A percentile compares a stretch with the other conserved stretches of the same genome.
Conservation (phyloP, 2,329 filamentous ascomycete genomes). For the Dactylellina parvicollis region DNA sequence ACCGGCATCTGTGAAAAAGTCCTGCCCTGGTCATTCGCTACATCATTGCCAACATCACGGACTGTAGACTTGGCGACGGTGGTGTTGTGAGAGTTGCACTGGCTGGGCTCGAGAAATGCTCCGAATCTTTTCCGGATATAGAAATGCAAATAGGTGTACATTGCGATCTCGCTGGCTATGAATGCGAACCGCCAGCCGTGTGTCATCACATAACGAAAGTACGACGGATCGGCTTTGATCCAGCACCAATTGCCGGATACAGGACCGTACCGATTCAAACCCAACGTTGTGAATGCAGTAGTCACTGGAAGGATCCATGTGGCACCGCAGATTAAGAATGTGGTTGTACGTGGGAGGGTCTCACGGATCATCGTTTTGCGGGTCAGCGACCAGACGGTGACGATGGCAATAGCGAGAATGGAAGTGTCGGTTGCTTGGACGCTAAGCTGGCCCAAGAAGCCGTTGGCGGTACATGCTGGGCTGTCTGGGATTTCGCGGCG, state of each 20-base stretch:
- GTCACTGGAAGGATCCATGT: slow-evolving; percentile 63
- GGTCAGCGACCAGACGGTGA: slow-evolving; percentile 63
- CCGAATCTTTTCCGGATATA: slow-evolving; percentile 54
- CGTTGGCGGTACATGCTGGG: slow-evolving; percentile 62
- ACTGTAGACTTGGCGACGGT: slow-evolving; percentile 18
- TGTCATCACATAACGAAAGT: slow-evolving; percentile 63
- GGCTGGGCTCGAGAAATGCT: slow-evolving; percentile 27
- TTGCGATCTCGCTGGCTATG: slow-evolving; percentile 62
- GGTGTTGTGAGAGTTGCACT: slow-evolving; percentile 26
- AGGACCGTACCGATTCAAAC: slow-evolving; percentile 60
- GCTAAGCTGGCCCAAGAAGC: slow-evolving; percentile 64
- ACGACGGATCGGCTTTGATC: slow-evolving; percentile 61
- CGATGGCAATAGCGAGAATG: slow-evolving; percentile 64
- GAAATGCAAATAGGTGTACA: slow-evolving; percentile 63
- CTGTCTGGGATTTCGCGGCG: slow-evolving; percentile 58
- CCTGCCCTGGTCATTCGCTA: background rate
- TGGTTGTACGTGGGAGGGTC: slow-evolving; percentile 31
- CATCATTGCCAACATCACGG: slow-evolving; percentile 8
- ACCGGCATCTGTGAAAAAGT: slow-evolving; percentile 21
- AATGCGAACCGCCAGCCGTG: slow-evolving; percentile 65
- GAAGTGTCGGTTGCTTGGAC: slow-evolving; percentile 63
- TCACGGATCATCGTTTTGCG: slow-evolving; percentile 57
- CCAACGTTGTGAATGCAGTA: slow-evolving; percentile 60
- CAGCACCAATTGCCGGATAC: slow-evolving; percentile 66
- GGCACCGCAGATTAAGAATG: slow-evolving; percentile 60